A percentile compares a stretch with the other conserved stretches of the same genome.
Evolutionary conservation across 1,284 basidiomycete genomes (phyloP).

Genomic region (Meira miltonrushii): DNA sequence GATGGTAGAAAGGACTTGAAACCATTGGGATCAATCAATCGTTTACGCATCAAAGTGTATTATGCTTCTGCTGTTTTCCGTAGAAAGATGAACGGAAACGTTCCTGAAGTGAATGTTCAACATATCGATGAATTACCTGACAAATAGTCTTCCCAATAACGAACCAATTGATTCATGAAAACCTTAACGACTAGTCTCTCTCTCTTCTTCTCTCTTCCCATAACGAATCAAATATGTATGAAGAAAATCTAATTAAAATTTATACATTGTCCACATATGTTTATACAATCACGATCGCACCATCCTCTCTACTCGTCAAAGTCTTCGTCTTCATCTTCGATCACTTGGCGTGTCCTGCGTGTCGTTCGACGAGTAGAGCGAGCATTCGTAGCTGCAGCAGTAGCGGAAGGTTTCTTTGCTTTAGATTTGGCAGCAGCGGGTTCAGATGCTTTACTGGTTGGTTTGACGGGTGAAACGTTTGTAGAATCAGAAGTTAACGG

Average conservation of each 20-base stretch:
- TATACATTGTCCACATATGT: too few relatives aligned
- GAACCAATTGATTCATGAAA: neutral
- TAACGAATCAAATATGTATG: too few relatives aligned
- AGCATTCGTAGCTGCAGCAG: too few relatives aligned
- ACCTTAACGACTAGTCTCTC: neutral
- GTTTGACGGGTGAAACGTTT: too few relatives aligned
- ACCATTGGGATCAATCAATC: slow-evolving; percentile 38
- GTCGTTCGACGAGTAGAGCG: too few relatives aligned
- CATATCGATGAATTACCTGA: slow-evolving; percentile 26
- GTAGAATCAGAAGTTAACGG: too few relatives aligned
- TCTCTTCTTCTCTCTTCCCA: neutral
- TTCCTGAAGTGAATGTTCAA: slow-evolving; percentile 19
- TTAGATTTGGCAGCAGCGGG: too few relatives aligned
- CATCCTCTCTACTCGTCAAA: neutral
- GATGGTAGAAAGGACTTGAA: slow-evolving; percentile 32
- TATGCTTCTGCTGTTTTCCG: slow-evolving; percentile 20
- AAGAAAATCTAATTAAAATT: too few relatives aligned
- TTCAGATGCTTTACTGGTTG: too few relatives aligned
- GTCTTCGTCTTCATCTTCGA: neutral
- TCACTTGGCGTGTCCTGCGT: too few relatives aligned
- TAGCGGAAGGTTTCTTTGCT: too few relatives aligned
- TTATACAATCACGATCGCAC: too few relatives aligned
- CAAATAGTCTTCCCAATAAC: neutral
- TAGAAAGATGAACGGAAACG: slow-evolving; percentile 17
- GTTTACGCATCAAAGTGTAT: slow-evolving; percentile 35